Evolutionary conservation across 2,329 filamentous ascomycete species (phyloP), one percentile per base, ranked within the genome.

Genomic region (Aphanocladium album): DNA sequence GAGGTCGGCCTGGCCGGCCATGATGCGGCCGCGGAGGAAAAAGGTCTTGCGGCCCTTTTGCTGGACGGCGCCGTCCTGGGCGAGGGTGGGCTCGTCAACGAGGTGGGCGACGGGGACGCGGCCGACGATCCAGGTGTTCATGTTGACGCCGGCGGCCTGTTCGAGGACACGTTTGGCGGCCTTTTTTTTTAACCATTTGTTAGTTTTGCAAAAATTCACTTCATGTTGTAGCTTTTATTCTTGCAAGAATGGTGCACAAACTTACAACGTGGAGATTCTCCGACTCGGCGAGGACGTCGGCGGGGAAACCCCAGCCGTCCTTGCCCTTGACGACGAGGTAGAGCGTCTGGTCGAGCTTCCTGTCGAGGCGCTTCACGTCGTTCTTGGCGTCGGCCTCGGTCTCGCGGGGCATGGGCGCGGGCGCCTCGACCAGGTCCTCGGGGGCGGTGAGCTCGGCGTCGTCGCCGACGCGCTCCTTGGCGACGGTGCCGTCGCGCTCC

Each of bases 121-220:
- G 63, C 92, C 93, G 56, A 99, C 90, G 67, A 98, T 85, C 93
- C 95, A 99, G 60, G 92, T 97, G 80, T 98, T 98, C 93, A 99
- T 98, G 81, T 99, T 96, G 63, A 90, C 78, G 62, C 95, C 95
- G 11, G 89, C 92, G 3, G 91, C 81, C 68, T 90, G 82, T 57
- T 88, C 80, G 25, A 98, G 81, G 59, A 92, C 86, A 62, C 92
- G 85, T 71, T 91, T 85, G 41, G 93, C 92, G 49, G 90, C 88
- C 95, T 99, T 68, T 14, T 30, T 35, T 37, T 5, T 27, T 41
- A 8, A 12, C 21, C 14, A 12, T n/a, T n/a, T n/a, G 30, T 57
- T 27, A 41, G 19, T 43, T 43, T 58, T 30, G 9, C 9, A 30
- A 19, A 19, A 9, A 7, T 21, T 21, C 30, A n/a, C 2, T 27